Evolutionary conservation across 805 yeast species (phyloP).

Genomic region (Nakazawaea siamensis): DNA sequence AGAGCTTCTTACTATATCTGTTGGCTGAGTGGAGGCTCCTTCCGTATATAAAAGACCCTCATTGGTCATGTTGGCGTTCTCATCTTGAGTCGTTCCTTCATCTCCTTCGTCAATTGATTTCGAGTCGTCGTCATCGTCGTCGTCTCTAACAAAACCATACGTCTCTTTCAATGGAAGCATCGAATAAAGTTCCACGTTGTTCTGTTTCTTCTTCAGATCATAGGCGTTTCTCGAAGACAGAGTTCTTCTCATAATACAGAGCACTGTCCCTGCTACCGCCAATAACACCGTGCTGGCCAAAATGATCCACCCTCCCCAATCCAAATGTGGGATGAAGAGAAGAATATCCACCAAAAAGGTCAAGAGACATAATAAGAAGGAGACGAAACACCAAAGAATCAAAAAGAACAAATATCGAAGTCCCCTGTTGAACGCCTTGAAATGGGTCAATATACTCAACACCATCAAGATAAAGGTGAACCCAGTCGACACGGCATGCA

Average conservation of each 20-base stretch:
- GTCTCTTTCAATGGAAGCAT: constrained; percentile 8
- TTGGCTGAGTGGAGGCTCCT: neutral
- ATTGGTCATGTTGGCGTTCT: neutral
- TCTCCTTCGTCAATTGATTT: constrained; percentile 3
- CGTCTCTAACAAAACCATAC: constrained; percentile 13
- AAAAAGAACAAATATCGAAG: constrained; percentile 39
- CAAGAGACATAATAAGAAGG: constrained; percentile 61
- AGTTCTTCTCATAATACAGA: constrained; percentile 68
- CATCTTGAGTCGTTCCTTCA: neutral
- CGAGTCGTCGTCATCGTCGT: constrained; percentile 2
- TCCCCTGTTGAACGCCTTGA: constrained; percentile 22
- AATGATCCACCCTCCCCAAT: constrained; percentile 83
- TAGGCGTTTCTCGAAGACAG: constrained; percentile 37
- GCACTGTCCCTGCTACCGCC: constrained; percentile 53
- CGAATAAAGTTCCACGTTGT: constrained; percentile 6
- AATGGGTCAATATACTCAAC: constrained; percentile 30
- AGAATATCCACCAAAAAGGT: constrained; percentile 78
- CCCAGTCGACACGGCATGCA: constrained; percentile 59
- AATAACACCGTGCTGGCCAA: constrained; percentile 59
- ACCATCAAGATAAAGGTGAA: constrained; percentile 40
- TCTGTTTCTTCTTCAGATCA: constrained; percentile 13
- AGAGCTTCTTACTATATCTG: constrained; percentile 5
- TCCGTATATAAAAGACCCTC: constrained; percentile 5
- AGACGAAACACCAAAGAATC: constrained; percentile 53
- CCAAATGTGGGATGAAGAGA: constrained; percentile 64